Evolutionary conservation across 1,139 yeast species (phyloP), one percentile per base, ranked within the genome.

Genomic region (Zygosaccharomyces sapae): DNA sequence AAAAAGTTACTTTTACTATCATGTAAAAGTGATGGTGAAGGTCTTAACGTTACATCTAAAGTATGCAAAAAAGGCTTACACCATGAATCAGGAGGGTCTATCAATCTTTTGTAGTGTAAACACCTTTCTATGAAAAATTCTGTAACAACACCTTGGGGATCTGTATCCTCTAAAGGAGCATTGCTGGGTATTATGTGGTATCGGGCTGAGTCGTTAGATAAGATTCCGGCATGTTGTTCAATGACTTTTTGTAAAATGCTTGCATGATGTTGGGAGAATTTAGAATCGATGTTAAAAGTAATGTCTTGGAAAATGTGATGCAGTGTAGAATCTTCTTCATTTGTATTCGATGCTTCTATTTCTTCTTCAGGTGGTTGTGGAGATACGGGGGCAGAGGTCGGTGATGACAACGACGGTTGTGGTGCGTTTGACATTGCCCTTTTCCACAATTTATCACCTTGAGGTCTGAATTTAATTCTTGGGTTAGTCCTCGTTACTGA

Each of bases 51-150:
- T 8, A 71, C 66, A 16, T 69, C 54, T 2, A 66, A 57, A 12
- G 75, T 61, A 8, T 75, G 72, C 20, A 66, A 69, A 47, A 81
- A 70, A 1, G 89, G 92, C 31, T 66, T 63, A 1, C 87, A 78
- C 97, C 97, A 90, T n/a, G 73, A 65, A 61, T 88, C 96, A 34
- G 71, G 41, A 4, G 66, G 65, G 8, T 41, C 57, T 9, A 70
- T 66, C 3, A 83, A 59, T 44, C 68, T 67, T 39, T 77, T 75
- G 58, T 84, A 83, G 63, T 76, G 83, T 29, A 89, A 70, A 29
- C 87, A 77, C 50, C 97, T 67, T 65, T 90, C 97, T 24, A 90
- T 69, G 56, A 86, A 83, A 90, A 96, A 88, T 65, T 90, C 97
- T 1, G 96, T 84, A 2, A 80, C 77, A 7, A 39, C 22, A 9